Evolutionary conservation across 352 stramenopile genomes (phyloP).

Genomic region (Phytophthora podocarpi): DNA sequence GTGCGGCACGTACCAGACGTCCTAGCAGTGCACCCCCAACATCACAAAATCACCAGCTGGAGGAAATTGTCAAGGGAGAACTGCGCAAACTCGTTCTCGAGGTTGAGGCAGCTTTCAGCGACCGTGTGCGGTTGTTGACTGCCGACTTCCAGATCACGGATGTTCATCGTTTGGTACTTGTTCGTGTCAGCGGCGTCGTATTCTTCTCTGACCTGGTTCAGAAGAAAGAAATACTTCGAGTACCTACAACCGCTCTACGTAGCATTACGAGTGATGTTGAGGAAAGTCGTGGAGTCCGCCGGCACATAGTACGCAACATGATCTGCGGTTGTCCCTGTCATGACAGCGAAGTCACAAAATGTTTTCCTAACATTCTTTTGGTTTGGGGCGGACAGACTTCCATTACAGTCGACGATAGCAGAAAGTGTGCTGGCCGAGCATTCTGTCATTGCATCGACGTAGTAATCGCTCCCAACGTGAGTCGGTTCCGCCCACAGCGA

Average conservation of each 20-base stretch:
- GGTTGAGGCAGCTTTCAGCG: conserved; percentile 46
- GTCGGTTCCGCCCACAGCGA: conserved; percentile 18
- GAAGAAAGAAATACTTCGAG: conserved; percentile 15
- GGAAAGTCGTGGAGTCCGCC: neutral
- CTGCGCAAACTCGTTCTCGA: conserved; percentile 50
- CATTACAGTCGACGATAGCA: conserved; percentile 16
- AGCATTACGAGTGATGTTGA: neutral
- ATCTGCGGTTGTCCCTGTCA: neutral
- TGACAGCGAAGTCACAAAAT: neutral
- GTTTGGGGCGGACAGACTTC: too few relatives aligned
- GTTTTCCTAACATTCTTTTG: too few relatives aligned
- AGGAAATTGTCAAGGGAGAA: conserved; percentile 61
- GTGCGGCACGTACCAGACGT: conserved; percentile 1
- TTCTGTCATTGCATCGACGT: conserved; percentile 58
- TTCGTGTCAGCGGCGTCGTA: conserved; percentile 60
- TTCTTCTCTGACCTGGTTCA: conserved; percentile 58
- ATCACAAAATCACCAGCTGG: conserved; percentile 25
- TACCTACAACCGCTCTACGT: neutral
- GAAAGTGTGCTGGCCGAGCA: conserved; percentile 40
- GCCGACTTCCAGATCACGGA: conserved; percentile 66
- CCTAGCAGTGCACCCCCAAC: conserved; percentile 25
- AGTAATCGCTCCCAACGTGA: conserved; percentile 6
- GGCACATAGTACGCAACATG: conserved; percentile 16
- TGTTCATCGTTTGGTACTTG: conserved; percentile 55
- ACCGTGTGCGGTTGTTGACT: conserved; percentile 52